Evolutionary conservation across 345 rosid genomes (phyloP).

Genomic region (thale cress (Arabidopsis thaliana)): TAIR10.1 NC_003070.9:11440001-11440500

Average conservation of each 20-base stretch:
- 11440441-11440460: background rate
- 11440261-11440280: background rate
- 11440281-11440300: background rate
- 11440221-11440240: background rate
- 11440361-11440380: background rate
- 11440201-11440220: background rate
- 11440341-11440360: constrained; percentile 2
- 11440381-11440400: background rate
- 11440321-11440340: background rate
- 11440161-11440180: background rate
- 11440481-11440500: background rate
- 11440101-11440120: background rate
- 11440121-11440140: background rate
- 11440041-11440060: no score
- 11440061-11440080: no score
- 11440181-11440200: background rate
- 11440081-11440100: no score
- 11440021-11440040: background rate
- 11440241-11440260: background rate
- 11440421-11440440: background rate
- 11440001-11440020: no score
- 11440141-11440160: background rate
- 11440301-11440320: background rate
- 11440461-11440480: background rate
- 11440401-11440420: background rate